These are phyloP conservation scores for Phaffia rhodozyma DNA, from an alignment of 1,284 basidiomycete genomes.

Conservation along the genomic window DNA sequence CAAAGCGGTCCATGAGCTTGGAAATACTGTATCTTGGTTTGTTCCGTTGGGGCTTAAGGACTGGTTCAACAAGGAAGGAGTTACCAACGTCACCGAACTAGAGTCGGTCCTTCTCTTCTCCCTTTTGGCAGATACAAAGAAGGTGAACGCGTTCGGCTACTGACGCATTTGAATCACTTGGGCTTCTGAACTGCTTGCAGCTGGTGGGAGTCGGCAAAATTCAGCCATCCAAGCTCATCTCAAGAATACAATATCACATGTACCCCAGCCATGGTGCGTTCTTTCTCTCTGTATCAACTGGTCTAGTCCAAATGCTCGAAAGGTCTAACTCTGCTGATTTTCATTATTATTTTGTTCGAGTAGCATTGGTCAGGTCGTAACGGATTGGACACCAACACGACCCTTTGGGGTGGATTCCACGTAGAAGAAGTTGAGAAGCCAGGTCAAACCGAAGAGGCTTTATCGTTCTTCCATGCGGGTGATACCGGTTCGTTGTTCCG, in stretches of 20 bases:
- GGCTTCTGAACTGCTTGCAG: slow-evolving; percentile 14
- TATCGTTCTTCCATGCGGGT: slow-evolving; percentile 36
- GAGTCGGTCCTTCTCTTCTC: slow-evolving; percentile 25
- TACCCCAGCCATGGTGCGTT: slow-evolving; percentile 30
- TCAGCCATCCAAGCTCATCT: slow-evolving; percentile 22
- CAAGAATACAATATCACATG: slow-evolving; percentile 30
- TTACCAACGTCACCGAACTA: slow-evolving; percentile 32
- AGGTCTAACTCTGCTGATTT: no score
- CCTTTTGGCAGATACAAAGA: neutral
- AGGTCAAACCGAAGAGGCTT: neutral
- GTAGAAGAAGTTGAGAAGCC: slow-evolving; percentile 26
- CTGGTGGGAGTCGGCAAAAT: slow-evolving; percentile 33
- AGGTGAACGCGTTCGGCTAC: no score
- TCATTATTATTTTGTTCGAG: slow-evolving; percentile 1
- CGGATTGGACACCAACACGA: slow-evolving; percentile 38
- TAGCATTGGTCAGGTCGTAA: slow-evolving; percentile 40
- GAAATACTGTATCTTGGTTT: slow-evolving; percentile 33
- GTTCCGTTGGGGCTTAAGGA: slow-evolving; percentile 31
- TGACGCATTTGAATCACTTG: no score
- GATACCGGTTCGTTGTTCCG: slow-evolving; percentile 29
- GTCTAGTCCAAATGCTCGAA: neutral
- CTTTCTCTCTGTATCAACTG: neutral
- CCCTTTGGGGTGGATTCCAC: slow-evolving; percentile 38
- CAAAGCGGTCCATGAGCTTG: slow-evolving; percentile 30
- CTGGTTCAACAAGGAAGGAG: slow-evolving; percentile 29